These are phyloP conservation scores for Trichoderma sp. DNA, from an alignment of 2,329 filamentous ascomycete species.

Conservation along the genomic window DNA sequence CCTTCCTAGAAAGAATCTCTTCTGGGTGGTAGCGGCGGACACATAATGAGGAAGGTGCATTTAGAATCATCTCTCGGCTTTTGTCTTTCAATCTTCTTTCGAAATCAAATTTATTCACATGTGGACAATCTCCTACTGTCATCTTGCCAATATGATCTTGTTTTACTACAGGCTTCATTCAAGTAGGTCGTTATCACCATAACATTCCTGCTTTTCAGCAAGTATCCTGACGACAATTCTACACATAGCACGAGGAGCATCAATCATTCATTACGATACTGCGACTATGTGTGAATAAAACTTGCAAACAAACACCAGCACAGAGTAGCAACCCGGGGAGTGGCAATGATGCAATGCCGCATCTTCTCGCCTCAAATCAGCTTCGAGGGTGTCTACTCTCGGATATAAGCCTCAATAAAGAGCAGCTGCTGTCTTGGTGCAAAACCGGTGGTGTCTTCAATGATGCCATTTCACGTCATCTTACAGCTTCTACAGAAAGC, in stretches of 20 bases:
- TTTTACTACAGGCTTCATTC: not conserved
- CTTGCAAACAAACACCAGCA: not conserved
- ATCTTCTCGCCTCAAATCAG: not conserved
- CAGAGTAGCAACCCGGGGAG: not conserved
- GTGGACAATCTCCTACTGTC: not conserved
- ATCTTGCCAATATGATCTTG: not conserved
- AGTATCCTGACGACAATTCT: not conserved
- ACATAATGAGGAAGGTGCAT: not conserved
- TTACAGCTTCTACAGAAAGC: not conserved
- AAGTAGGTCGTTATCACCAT: not conserved
- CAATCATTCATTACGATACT: not conserved
- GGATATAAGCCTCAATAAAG: not conserved
- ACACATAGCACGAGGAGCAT: not conserved
- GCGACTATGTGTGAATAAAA: not conserved
- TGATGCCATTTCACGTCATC: constrained; percentile 19
- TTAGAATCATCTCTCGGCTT: not conserved
- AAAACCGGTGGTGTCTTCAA: not conserved
- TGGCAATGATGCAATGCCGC: constrained; percentile 3
- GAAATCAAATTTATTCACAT: not conserved
- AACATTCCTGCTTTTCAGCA: not conserved
- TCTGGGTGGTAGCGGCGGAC: not conserved
- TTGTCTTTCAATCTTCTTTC: not conserved
- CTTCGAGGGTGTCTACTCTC: not conserved
- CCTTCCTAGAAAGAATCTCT: not conserved
- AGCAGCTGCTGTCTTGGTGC: not conserved